Evolutionary conservation across 23 red algal genomes (phyloP).

Genomic region (Gracilariopsis chorda): DNA sequence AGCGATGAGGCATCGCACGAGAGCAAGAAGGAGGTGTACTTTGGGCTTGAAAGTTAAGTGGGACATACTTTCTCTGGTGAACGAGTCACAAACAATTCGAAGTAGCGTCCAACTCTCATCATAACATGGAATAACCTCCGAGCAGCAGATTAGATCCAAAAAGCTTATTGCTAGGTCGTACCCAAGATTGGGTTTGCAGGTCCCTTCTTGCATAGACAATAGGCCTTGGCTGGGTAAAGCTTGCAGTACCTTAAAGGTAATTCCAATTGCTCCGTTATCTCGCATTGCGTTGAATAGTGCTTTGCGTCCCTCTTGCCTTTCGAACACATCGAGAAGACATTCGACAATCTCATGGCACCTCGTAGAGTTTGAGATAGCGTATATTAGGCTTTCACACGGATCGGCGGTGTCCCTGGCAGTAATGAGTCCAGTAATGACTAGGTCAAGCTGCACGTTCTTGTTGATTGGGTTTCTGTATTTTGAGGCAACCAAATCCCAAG

Average conservation of each 20-base stretch:
- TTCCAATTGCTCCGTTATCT: background rate
- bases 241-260: background rate
- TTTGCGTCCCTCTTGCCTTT: background rate
- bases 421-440: background rate
- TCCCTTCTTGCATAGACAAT: background rate
- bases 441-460: background rate
- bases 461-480: background rate
- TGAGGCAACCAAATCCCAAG: background rate
- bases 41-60: background rate
- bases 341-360: background rate
- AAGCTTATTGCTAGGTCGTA: background rate
- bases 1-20: background rate
- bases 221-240: background rate
- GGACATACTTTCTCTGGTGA: background rate
- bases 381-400: background rate
- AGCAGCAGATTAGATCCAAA: background rate
- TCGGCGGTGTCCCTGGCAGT: background rate
- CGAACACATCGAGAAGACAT: background rate
- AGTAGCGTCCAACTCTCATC: background rate
- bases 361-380: background rate
- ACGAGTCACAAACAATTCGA: background rate
- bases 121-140: background rate
- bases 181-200: background rate
- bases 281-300: background rate
- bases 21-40: background rate